A percentile compares a stretch with the other conserved stretches of the same genome.
phyloP scores from a whole-genome alignment of 441 rosid genomes.

The Sinapis alba region DNA sequence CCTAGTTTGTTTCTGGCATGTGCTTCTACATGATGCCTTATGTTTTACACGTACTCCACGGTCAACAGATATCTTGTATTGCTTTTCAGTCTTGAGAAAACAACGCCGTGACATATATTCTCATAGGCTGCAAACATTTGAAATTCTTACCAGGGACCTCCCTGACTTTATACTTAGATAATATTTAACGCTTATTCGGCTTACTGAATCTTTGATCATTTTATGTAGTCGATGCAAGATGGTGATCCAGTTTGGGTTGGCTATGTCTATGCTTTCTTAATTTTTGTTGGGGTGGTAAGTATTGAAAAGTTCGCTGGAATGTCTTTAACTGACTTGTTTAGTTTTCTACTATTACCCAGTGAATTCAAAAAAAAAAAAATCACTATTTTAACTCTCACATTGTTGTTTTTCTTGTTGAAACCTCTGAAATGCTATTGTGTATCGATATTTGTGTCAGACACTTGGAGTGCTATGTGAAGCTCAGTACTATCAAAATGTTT shows the following conservation, averaged over 20 bases:
- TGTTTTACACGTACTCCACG: not conserved
- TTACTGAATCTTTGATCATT: slow-evolving; percentile 13
- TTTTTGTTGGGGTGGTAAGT: slow-evolving; percentile 87
- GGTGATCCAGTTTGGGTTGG: slow-evolving; percentile 97
- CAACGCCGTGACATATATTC: not conserved
- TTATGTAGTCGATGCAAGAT: slow-evolving; percentile 88
- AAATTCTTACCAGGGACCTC: not conserved
- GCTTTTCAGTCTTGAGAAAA: not conserved
- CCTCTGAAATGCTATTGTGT: not conserved
- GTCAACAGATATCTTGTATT: not conserved
- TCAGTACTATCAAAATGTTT: slow-evolving; percentile 81
- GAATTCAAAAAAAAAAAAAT: too few relatives aligned
- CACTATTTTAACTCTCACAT: not conserved
- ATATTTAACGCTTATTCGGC: not conserved
- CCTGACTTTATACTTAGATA: not conserved
- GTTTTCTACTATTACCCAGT: not conserved
- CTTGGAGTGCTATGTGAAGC: slow-evolving; percentile 80
- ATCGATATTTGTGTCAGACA: slow-evolving; percentile 54
- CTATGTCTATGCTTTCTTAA: slow-evolving; percentile 78
- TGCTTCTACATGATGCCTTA: not conserved
- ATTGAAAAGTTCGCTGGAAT: not conserved
- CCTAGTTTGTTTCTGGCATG: not conserved
- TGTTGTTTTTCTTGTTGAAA: not conserved
- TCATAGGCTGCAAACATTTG: too few relatives aligned
- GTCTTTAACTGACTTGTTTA: not conserved